A percentile compares a stretch with the other conserved stretches of the same genome.
Evolutionary conservation across 768 basidiomycete genomes (phyloP).

Genomic region (Boletus rufocinnamomeus): DNA sequence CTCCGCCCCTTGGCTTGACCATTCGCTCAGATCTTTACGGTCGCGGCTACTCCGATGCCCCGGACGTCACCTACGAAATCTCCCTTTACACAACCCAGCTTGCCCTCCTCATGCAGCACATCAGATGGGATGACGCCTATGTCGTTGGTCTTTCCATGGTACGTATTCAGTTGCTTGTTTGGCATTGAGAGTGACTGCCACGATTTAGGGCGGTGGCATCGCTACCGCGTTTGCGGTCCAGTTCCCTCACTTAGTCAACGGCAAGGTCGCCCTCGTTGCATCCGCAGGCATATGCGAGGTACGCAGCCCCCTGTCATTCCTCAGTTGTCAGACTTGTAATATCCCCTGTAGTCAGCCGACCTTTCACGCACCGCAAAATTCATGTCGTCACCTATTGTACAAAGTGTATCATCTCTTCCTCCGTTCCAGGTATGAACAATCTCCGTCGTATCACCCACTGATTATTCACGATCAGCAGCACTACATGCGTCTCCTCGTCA

Average conservation of each 20-base stretch:
- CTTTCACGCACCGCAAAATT: slow-evolving; percentile 75
- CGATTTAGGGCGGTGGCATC: slow-evolving; percentile 66
- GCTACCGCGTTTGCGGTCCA: slow-evolving; percentile 68
- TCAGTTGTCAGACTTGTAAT: neutral
- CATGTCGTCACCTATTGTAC: slow-evolving; percentile 77
- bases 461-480: slow-evolving; percentile 34
- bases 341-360: slow-evolving; percentile 50
- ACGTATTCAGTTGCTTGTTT: neutral
- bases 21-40: slow-evolving; percentile 69
- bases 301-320: slow-evolving; percentile 6
- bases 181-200: slow-evolving; percentile 13
- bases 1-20: slow-evolving; percentile 4
- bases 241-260: slow-evolving; percentile 71
- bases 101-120: slow-evolving; percentile 79
- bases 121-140: slow-evolving; percentile 67
- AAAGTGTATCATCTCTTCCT: slow-evolving; percentile 60
- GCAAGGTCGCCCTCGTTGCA: slow-evolving; percentile 66
- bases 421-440: slow-evolving; percentile 54
- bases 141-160: slow-evolving; percentile 81
- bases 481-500: slow-evolving; percentile 54
- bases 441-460: neutral
- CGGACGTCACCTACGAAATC: slow-evolving; percentile 64
- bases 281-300: slow-evolving; percentile 72
- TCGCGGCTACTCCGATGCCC: slow-evolving; percentile 82
- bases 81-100: slow-evolving; percentile 72